phyloP scores from a whole-genome alignment of 257 asterid genomes.

The Nicotiana otophora region DNA sequence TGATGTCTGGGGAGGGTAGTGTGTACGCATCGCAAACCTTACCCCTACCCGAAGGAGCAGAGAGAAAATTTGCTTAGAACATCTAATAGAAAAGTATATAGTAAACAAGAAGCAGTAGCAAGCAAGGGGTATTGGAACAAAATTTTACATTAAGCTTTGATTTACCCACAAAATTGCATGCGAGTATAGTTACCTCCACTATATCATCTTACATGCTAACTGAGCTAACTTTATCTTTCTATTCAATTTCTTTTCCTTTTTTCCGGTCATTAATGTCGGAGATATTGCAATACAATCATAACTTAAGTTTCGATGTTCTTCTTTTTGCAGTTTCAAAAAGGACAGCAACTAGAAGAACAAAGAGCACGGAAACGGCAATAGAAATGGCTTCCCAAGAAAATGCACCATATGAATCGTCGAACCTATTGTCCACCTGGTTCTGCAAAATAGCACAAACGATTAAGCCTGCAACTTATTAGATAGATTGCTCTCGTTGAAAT shows the following conservation, averaged over 20 bases:
- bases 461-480: neutral
- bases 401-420: slow-evolving; percentile 21
- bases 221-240: neutral
- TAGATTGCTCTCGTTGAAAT: neutral
- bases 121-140: neutral
- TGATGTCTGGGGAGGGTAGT: too few species aligned
- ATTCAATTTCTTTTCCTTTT: slow-evolving; percentile 1
- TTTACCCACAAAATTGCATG: slow-evolving; percentile 4
- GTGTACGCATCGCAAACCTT: too few species aligned
- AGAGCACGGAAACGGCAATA: slow-evolving; percentile 29
- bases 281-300: slow-evolving; percentile 25
- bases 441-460: neutral
- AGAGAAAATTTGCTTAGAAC: too few species aligned
- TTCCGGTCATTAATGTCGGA: neutral
- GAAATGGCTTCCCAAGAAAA: slow-evolving; percentile 38
- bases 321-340: slow-evolving; percentile 56
- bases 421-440: slow-evolving; percentile 6
- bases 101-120: neutral
- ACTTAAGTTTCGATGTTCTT: slow-evolving; percentile 56
- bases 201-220: neutral
- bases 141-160: neutral
- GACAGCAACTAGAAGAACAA: slow-evolving; percentile 36
- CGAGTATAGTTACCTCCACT: neutral
- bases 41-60: too few species aligned
- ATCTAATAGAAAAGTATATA: neutral